Percentiles rank a stretch among this genome's conserved stretches.
Conservation (phyloP, 371 early-diverging fungal species). For the Syncephalastrum racemosum region DNA sequence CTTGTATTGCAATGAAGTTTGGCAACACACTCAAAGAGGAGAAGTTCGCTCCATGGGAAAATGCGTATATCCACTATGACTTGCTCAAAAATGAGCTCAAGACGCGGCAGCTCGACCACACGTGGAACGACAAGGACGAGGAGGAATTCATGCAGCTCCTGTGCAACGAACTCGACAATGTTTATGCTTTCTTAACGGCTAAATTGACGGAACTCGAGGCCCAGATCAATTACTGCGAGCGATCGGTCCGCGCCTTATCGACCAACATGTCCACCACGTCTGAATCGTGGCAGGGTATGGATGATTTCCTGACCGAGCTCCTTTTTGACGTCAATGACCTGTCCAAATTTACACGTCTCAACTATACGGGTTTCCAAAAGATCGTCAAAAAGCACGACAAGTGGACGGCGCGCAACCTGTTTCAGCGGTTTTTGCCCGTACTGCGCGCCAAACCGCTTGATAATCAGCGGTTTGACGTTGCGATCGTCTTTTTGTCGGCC, state of each 20-base stretch:
- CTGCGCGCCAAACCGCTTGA: conserved; percentile 58
- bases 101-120: conserved; percentile 27
- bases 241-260: conserved; percentile 58
- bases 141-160: conserved; percentile 70
- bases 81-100: conserved; percentile 30
- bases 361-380: conserved; percentile 93
- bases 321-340: conserved; percentile 81
- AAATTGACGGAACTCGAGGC: conserved; percentile 83
- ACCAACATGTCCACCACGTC: conserved; percentile 35
- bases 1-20: conserved; percentile 23
- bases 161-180: conserved; percentile 80
- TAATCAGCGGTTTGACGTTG: conserved; percentile 58
- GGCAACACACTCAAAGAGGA: conserved; percentile 22
- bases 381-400: conserved; percentile 96
- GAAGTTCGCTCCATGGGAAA: conserved; percentile 31
- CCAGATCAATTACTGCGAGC: conserved; percentile 81
- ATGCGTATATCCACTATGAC: conserved; percentile 29
- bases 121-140: conserved; percentile 65
- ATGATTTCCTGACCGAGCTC: conserved; percentile 47
- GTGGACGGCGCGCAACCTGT: conserved; percentile 64
- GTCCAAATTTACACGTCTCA: conserved; percentile 87
- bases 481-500: conserved; percentile 49
- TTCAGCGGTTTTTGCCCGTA: conserved; percentile 78
- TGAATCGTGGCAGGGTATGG: conserved; percentile 42
- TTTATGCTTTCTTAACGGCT: conserved; percentile 73